These are phyloP conservation scores for Tuber umbilicatum DNA, from an alignment of 495 filamentous ascomycete genomes.

Conservation along the genomic window DNA sequence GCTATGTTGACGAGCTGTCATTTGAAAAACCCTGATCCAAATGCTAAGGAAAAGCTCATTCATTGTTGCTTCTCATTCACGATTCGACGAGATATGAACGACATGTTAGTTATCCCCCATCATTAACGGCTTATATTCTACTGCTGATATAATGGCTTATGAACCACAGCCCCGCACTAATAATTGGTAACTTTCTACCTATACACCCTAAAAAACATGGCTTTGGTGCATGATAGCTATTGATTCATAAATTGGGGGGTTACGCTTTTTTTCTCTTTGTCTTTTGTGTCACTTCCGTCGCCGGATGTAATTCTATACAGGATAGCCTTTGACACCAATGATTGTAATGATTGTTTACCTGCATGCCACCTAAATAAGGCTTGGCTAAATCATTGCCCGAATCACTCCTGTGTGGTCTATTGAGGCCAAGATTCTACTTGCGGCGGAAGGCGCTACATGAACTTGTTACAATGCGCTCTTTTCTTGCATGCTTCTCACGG, in stretches of 20 bases:
- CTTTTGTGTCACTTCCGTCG: constrained; percentile 32
- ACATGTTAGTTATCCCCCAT: constrained; percentile 65
- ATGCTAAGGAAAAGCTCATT: constrained; percentile 63
- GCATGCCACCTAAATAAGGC: constrained; percentile 10
- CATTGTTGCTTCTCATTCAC: constrained; percentile 97
- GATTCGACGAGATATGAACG: constrained; percentile 85
- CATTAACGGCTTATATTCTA: constrained; percentile 5
- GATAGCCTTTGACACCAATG: constrained; percentile 33
- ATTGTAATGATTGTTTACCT: constrained; percentile 26
- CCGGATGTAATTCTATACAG: constrained; percentile 37
- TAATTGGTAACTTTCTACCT: constrained; percentile 94
- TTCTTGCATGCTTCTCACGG: constrained; percentile 38
- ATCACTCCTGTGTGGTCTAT: constrained; percentile 33
- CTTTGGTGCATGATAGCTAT: constrained; percentile 13
- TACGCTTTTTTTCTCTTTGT: constrained; percentile 27
- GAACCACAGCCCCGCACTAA: constrained; percentile 68
- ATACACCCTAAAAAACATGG: constrained; percentile 48
- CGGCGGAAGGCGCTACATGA: constrained; percentile 24
- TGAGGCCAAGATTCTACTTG: constrained; percentile 29
- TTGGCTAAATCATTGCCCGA: constrained; percentile 27
- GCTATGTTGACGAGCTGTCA: constrained; percentile 92
- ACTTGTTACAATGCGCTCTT: constrained; percentile 24
- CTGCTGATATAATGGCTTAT: constrained; percentile 17
- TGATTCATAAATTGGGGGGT: constrained; percentile 17
- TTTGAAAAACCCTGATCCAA: constrained; percentile 75